A percentile compares a stretch with the other conserved stretches of the same genome.
Evolutionary conservation across 1,284 basidiomycete genomes (phyloP).

Genomic region (Fistulinella cinereoalba): DNA sequence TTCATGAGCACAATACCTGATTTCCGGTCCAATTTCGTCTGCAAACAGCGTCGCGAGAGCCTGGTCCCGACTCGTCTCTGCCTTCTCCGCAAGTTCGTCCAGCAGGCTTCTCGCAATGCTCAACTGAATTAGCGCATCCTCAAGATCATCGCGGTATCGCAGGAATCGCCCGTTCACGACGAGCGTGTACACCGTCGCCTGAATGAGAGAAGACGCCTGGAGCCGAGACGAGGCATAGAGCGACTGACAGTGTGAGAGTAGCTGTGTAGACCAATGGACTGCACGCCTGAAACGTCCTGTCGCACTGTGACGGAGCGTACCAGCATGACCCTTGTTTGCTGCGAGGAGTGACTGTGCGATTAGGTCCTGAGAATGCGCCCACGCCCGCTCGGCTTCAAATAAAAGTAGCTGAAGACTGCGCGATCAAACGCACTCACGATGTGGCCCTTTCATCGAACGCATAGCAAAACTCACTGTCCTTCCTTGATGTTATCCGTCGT

Average conservation of each 20-base stretch:
- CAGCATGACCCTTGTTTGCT: conserved; percentile 48
- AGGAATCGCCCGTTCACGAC: conserved; percentile 75
- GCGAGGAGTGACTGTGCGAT: conserved; percentile 54
- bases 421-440: conserved; percentile 15
- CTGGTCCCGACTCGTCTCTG: conserved; percentile 83
- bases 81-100: conserved; percentile 65
- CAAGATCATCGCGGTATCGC: conserved; percentile 69
- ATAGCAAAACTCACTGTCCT: conserved; percentile 67
- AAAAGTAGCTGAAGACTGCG: conserved; percentile 77
- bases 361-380: conserved; percentile 86
- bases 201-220: conserved; percentile 54
- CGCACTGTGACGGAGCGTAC: conserved; percentile 67
- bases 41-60: conserved; percentile 84
- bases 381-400: conserved; percentile 89
- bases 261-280: conserved; percentile 78
- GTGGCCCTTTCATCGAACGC: not conserved
- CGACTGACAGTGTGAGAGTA: conserved; percentile 71
- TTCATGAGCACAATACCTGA: conserved; percentile 91
- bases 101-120: conserved; percentile 78
- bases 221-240: conserved; percentile 56
- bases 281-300: conserved; percentile 83
- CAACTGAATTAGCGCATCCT: conserved; percentile 76
- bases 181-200: conserved; percentile 65
- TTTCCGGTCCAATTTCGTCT: conserved; percentile 88
- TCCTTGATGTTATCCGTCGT: conserved; percentile 66